A percentile compares a stretch with the other conserved stretches of the same genome.
Conservation (phyloP, 2,329 filamentous ascomycete genomes). For the Apiospora sp. region DNA sequence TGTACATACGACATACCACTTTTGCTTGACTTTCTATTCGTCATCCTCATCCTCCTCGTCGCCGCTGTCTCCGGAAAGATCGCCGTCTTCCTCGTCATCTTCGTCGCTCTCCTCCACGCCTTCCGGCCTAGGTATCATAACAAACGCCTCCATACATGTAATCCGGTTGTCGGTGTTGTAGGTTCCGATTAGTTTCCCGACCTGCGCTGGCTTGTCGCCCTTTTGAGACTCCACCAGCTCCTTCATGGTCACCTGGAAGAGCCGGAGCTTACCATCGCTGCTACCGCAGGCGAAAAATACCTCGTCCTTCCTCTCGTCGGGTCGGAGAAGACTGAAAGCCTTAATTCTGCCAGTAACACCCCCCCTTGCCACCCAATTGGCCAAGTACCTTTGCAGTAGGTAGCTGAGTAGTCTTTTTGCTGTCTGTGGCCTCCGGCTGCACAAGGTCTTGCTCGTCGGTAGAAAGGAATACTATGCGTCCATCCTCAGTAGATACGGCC, state of each 20-base stretch:
- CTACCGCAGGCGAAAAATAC: conserved; percentile 74
- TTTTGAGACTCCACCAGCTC: conserved; percentile 48
- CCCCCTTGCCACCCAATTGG: conserved; percentile 78
- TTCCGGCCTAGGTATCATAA: conserved; percentile 77
- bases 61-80: conserved; percentile 50
- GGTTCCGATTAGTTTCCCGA: conserved; percentile 75
- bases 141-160: conserved; percentile 85
- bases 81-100: conserved; percentile 41
- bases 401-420: conserved; percentile 52
- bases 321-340: conserved; percentile 76
- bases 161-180: conserved; percentile 90
- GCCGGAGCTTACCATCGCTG: conserved; percentile 84
- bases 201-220: conserved; percentile 42
- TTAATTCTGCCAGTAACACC: conserved; percentile 81
- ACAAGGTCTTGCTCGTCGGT: conserved; percentile 62
- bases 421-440: conserved; percentile 49
- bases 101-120: conserved; percentile 65
- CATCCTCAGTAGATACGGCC: conserved; percentile 88
- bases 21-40: conserved; percentile 45
- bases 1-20: conserved; percentile 32
- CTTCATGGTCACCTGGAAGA: conserved; percentile 70
- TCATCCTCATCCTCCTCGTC: conserved; percentile 49
- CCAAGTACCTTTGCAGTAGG: conserved; percentile 72
- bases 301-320: conserved; percentile 48
- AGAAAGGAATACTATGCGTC: conserved; percentile 83